Percentiles rank a stretch among this genome's conserved stretches.
These are phyloP conservation scores for Fragaria nilgerrensis DNA, from an alignment of 306 rosid genomes.

Conservation along the genomic window DNA sequence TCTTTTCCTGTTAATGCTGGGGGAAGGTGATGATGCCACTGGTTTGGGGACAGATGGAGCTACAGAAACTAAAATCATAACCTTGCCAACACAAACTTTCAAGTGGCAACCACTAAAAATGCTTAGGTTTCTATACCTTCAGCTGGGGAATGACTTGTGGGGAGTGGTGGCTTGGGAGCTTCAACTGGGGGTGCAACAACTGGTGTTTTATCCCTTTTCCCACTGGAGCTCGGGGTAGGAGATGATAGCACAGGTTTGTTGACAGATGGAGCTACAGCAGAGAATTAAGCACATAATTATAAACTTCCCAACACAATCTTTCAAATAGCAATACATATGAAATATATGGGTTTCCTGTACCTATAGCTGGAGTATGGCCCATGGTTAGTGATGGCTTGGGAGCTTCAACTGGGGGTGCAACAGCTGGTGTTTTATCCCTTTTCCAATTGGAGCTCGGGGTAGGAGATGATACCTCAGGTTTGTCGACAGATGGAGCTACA, in stretches of 20 bases:
- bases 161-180: slow-evolving; percentile 43
- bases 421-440: slow-evolving; percentile 35
- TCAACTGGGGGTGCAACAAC: slow-evolving; percentile 42
- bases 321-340: background rate
- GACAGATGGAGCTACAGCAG: slow-evolving; percentile 6
- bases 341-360: slow-evolving; percentile 26
- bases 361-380: slow-evolving; percentile 42
- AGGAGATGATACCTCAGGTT: slow-evolving; percentile 8
- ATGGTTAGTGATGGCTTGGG: slow-evolving; percentile 41
- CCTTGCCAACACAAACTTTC: background rate
- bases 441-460: slow-evolving; percentile 29
- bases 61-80: slow-evolving; percentile 1
- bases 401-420: slow-evolving; percentile 42
- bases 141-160: slow-evolving; percentile 37
- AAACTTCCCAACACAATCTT: background rate
- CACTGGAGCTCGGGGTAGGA: slow-evolving; percentile 20
- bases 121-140: slow-evolving; percentile 36
- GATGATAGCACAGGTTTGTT: slow-evolving; percentile 3
- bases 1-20: slow-evolving; percentile 11
- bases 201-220: slow-evolving; percentile 40
- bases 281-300: background rate
- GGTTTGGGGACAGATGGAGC: slow-evolving; percentile 11
- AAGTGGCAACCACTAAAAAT: background rate
- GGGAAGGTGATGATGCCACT: slow-evolving; percentile 15
- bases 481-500: slow-evolving; percentile 7